A percentile compares a stretch with the other conserved stretches of the same genome.
These are phyloP conservation scores for Pseudisothecium myosuroides DNA, from an alignment of 225 moss, liverwort and hornwort genomes.

Conservation along the genomic window DNA sequence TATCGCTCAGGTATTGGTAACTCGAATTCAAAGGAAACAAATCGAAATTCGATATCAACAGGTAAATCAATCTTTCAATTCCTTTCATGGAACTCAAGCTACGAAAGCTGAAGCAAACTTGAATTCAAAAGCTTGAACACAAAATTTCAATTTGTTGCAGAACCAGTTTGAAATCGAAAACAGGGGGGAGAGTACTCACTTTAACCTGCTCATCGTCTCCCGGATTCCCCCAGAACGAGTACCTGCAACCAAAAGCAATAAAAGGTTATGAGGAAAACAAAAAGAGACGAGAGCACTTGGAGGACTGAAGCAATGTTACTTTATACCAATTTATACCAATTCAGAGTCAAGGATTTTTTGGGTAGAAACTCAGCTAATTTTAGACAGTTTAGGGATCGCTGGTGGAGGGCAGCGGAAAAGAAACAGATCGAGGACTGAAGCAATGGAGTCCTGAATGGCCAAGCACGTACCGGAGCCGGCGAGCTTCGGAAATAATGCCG, in stretches of 20 bases:
- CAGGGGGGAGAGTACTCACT: slow-evolving; percentile 9
- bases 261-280: neutral
- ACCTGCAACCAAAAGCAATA: slow-evolving; percentile 17
- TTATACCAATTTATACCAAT: too few relatives aligned
- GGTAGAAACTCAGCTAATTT: too few relatives aligned
- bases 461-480: too few relatives aligned
- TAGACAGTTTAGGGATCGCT: too few relatives aligned
- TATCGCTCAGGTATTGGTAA: neutral
- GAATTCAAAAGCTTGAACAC: neutral
- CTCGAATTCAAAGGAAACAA: neutral
- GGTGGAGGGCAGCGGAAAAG: too few relatives aligned
- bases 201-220: slow-evolving; percentile 45
- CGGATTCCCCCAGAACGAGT: slow-evolving; percentile 66
- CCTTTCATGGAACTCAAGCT: neutral
- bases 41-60: neutral
- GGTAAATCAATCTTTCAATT: neutral
- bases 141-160: neutral
- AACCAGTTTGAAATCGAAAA: neutral
- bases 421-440: too few relatives aligned
- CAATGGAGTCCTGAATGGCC: too few relatives aligned
- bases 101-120: neutral
- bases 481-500: too few relatives aligned
- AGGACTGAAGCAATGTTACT: too few relatives aligned
- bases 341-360: too few relatives aligned
- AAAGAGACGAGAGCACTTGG: too few relatives aligned